Evolutionary conservation across 805 yeast genomes (phyloP), one percentile per base, ranked within the genome.

Genomic region (Starmera dryadoides): DNA sequence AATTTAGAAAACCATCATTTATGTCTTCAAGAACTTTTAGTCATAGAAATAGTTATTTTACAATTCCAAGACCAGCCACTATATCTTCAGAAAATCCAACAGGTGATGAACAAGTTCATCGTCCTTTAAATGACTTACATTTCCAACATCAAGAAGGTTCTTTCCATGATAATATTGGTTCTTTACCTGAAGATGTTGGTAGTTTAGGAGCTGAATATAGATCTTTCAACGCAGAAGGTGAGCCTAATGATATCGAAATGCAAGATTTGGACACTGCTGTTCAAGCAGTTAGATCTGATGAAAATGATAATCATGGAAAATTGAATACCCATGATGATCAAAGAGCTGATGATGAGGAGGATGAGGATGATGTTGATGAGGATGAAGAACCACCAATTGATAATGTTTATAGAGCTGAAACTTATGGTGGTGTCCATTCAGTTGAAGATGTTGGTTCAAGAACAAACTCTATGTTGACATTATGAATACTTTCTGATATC

Each of bases 1-100:
- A 38, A 7, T 40, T 55, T 16, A 48, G 40, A 32, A 49, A 47
- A 39, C 58, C 57, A 4, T 47, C 53, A 2, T 49, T 53, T 34
- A 42, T 52, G 35, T 25, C 34, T 12, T 18, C 33, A 14, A 36
- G 36, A 21, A 16, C 29, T 11, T 33, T 23, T 11, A 31, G 12
- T n/a, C 19, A 19, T 10, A 22, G 35, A 23, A 28, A n/a, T 12
- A 26, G 25, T 19, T 35, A 35, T 28, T 18, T 25, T 18, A 12
- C 32, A 16, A n/a, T 35, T 26, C 16, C 32, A 17, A 26, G 32
- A 9, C 11, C 30, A 11, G 6, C 22, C 5, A 35, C 34, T 6
- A 30, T 30, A 30, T 14, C 25, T 14, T 20, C 34, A 5, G 25
- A 32, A 6, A 20, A 30, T 10, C 17, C 32, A 6, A 15, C 4